phyloP scores from a whole-genome alignment of 345 rosid species.

The Eucalyptus grandis region DNA sequence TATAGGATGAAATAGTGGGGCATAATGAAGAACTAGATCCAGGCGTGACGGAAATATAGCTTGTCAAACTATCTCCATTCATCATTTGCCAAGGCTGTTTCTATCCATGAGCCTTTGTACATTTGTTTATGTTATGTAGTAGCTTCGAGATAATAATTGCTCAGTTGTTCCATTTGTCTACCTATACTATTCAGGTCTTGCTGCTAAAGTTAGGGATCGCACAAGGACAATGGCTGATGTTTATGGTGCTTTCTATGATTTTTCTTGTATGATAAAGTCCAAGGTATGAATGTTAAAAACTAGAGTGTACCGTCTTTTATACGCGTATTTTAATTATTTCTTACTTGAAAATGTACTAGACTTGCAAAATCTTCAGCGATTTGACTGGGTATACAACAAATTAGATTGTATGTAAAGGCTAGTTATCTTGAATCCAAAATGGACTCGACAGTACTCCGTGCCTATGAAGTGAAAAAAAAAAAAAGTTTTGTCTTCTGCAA shows the following conservation, averaged over 20 bases:
- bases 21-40: not conserved
- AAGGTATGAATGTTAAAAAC: constrained; percentile 28
- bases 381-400: not conserved
- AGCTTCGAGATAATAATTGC: not conserved
- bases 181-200: constrained; percentile 42
- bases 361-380: not conserved
- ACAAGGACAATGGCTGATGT: constrained; percentile 80
- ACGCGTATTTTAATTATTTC: rapidly evolving
- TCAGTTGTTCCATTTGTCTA: not conserved
- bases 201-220: constrained; percentile 70
- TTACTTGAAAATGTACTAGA: not conserved
- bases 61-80: not conserved
- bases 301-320: not conserved
- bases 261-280: constrained; percentile 50
- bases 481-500: not conserved
- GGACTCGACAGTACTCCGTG: not conserved
- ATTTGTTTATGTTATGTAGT: not conserved
- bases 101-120: not conserved
- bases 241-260: constrained; percentile 75
- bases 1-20: not conserved
- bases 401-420: not conserved
- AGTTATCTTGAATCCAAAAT: not conserved
- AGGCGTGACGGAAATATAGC: not conserved
- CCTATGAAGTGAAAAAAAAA: not conserved
- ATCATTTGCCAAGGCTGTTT: not conserved